These are phyloP conservation scores for Leccinum barrowsii DNA, from an alignment of 768 basidiomycete species.

Conservation along the genomic window DNA sequence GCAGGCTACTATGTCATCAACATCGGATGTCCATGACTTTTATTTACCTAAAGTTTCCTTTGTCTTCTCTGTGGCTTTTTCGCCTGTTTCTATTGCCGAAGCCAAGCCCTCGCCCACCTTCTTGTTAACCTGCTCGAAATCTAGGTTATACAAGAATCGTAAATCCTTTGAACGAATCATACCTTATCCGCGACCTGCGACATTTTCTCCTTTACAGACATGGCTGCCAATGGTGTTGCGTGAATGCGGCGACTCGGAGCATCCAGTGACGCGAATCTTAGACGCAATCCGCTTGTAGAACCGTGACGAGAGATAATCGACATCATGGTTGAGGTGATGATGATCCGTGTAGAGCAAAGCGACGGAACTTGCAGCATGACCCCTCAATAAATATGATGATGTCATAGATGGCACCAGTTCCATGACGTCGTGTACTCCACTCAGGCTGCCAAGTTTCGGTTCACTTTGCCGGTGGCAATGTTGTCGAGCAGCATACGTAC, in stretches of 20 bases:
- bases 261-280: not conserved
- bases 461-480: not conserved
- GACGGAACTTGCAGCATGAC: not conserved
- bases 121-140: conserved; percentile 36
- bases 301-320: not conserved
- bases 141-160: not conserved
- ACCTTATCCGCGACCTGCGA: conserved; percentile 39
- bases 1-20: not conserved
- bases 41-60: conserved; percentile 35
- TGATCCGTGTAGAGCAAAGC: not conserved
- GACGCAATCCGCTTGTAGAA: not conserved
- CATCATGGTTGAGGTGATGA: not conserved
- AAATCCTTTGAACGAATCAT: not conserved
- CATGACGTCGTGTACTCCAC: conserved; percentile 2
- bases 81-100: conserved; percentile 39
- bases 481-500: not conserved
- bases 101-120: conserved; percentile 38
- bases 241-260: conserved; percentile 27
- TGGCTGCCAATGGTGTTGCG: conserved; percentile 28
- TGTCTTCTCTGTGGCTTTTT: conserved; percentile 36
- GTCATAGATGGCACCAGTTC: conserved; percentile 1
- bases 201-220: conserved; percentile 38
- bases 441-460: not conserved
- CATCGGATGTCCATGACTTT: not conserved
- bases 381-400: not conserved